These are phyloP conservation scores for Tricladium varicosporioides DNA, from an alignment of 2,329 filamentous ascomycete species.

Conservation along the genomic window DNA sequence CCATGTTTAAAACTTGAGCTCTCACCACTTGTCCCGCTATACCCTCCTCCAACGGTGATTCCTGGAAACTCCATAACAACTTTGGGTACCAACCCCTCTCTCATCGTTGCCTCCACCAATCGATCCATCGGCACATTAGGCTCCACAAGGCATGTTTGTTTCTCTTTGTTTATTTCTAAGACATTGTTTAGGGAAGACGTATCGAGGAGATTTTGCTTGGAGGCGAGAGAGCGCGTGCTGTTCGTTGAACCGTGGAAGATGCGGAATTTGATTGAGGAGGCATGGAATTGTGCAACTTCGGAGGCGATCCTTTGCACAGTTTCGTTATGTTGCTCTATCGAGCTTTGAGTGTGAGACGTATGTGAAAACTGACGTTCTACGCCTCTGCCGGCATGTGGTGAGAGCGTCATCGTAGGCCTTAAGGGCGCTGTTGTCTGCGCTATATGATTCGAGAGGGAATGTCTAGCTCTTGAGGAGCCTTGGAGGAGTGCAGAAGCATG, in stretches of 20 bases:
- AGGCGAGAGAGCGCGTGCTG: conserved; percentile 43
- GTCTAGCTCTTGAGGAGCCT: neutral
- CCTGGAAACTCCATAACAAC: conserved; percentile 72
- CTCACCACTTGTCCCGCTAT: conserved; percentile 64
- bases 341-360: neutral
- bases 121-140: conserved; percentile 69
- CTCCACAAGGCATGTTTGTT: conserved; percentile 54
- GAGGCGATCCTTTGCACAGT: conserved; percentile 45
- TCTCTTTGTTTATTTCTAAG: conserved; percentile 40
- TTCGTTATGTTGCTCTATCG: conserved; percentile 37
- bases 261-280: conserved; percentile 48
- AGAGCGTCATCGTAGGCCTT: neutral
- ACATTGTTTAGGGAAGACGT: conserved; percentile 48
- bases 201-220: conserved; percentile 44
- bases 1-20: conserved; percentile 65
- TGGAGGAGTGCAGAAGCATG: conserved; percentile 1
- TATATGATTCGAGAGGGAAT: neutral
- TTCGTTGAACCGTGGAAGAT: conserved; percentile 58
- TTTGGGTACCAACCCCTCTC: conserved; percentile 54
- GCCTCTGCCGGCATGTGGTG: neutral
- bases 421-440: neutral
- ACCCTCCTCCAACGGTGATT: conserved; percentile 67
- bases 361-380: too few species aligned
- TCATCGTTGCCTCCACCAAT: conserved; percentile 56
- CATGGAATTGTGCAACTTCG: conserved; percentile 45